phyloP scores from a whole-genome alignment of 257 asterid species.

The Ophiorrhiza pumila region DNA sequence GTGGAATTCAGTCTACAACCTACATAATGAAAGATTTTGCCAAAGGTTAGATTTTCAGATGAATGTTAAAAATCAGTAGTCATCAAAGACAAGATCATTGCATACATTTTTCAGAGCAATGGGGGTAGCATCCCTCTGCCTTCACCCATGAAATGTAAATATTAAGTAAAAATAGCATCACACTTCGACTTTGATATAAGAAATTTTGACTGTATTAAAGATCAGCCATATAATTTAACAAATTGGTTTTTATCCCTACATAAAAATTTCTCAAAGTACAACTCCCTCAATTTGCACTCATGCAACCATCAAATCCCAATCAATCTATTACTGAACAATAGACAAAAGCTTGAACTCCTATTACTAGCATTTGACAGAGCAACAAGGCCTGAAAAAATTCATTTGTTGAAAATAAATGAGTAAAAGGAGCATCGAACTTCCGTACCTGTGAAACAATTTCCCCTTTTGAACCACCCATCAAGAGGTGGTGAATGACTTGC shows the following conservation, averaged over 20 bases:
- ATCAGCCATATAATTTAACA: background rate
- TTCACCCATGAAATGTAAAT: too few species aligned
- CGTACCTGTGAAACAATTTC: constrained; percentile 76
- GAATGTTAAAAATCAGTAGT: background rate
- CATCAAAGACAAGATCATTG: background rate
- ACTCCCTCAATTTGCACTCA: background rate
- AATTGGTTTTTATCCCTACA: background rate
- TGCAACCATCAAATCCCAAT: background rate
- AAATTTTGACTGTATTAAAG: background rate
- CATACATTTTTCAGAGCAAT: too few species aligned
- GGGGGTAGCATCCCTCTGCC: too few species aligned
- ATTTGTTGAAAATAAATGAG: background rate
- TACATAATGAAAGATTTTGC: background rate
- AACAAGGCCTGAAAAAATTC: background rate
- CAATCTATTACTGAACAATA: background rate
- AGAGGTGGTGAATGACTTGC: constrained; percentile 27
- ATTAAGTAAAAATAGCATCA: too few species aligned
- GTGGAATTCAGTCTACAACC: background rate
- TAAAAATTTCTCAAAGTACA: background rate
- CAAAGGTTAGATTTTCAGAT: background rate
- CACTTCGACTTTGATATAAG: too few species aligned
- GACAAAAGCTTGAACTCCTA: background rate
- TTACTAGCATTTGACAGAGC: background rate
- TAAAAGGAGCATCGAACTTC: background rate
- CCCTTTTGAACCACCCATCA: constrained; percentile 60